Evolutionary conservation across 202 grass and related monocot species (phyloP), one percentile per base, ranked within the genome.

Genomic region (Schoenoplectus tabernaemontani): DNA sequence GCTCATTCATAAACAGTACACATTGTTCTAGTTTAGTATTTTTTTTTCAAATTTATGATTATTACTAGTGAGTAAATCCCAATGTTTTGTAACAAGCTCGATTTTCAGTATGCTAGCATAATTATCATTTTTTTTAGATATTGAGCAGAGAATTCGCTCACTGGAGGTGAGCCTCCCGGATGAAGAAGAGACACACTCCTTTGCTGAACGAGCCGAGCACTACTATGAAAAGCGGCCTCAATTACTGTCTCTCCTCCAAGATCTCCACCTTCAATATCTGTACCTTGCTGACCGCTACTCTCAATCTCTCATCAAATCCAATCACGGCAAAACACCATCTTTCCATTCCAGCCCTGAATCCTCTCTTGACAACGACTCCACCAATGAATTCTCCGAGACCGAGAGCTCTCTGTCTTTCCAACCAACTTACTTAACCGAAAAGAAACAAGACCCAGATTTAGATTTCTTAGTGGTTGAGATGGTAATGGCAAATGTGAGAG

Each of bases 261-360:
- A 98, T 59, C 91, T 98, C 69, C 88, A 91, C 85, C 86, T 83
- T 81, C 96, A 92, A 77, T 98, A 98, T 88, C 86, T 95, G 83
- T 95, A 86, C 96, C 89, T 98, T 53, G 96, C 96, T 33, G 91
- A 98, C 76, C 90, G 91, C 47, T 98, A 98, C 96, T 75, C 90
- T 17, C 89, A 92, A 68, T 86, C 91, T 7, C 67, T 89, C 43
- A 60, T 83, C 80, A 79, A 85, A 51, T 82, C 85, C 24, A 9
- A 20, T 15, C 85, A 46, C 47, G 61, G 60, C 0, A 75, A 61
- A 38, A 83, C 16, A 12, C 38, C 19, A 30, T 57, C 77, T 51
- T 23, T 74, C 64, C 20, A 57, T 13, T 60, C 57, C 20, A 71
- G 82, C 57, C 17, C 57, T 43, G 61, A 70, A 39, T 77, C 43